A percentile compares a stretch with the other conserved stretches of the same genome.
These are phyloP conservation scores for Liriodendron chinense DNA, from an alignment of 164 flowering plant species.

Conservation along the genomic window DNA sequence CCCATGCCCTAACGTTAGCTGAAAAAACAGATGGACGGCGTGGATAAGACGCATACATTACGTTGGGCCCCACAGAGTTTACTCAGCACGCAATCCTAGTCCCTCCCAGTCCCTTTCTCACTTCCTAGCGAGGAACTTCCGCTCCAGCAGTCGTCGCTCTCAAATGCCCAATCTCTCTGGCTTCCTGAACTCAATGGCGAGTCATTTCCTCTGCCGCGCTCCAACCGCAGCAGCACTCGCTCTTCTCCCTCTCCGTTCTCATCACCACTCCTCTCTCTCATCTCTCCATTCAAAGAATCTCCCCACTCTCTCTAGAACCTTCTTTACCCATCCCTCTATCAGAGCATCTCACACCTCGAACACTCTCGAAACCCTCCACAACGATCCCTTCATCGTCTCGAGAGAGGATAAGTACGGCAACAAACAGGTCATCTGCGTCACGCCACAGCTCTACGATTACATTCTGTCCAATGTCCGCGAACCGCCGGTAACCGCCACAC, in stretches of 20 bases:
- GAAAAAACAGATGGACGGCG: no score
- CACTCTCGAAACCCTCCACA: background rate
- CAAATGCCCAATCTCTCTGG: background rate
- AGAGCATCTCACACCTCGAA: slow-evolving; percentile 8
- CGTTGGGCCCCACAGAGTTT: no score
- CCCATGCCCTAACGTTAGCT: no score
- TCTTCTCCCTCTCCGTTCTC: slow-evolving; percentile 2
- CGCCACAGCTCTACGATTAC: slow-evolving; percentile 34
- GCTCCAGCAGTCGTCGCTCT: background rate
- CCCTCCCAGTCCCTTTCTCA: no score
- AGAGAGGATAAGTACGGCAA: slow-evolving; percentile 24
- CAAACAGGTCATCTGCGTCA: slow-evolving; percentile 30
- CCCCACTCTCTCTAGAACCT: background rate
- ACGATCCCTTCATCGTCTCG: slow-evolving; percentile 11
- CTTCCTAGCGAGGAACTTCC: no score
- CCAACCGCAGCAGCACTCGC: background rate
- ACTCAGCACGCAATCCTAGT: no score
- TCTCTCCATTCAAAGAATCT: background rate
- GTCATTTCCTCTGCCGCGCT: background rate
- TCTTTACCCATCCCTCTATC: background rate
- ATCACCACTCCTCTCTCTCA: background rate
- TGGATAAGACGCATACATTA: no score
- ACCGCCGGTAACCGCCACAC: slow-evolving; percentile 20
- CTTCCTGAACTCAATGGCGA: background rate
- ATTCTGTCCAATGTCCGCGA: slow-evolving; percentile 31